Conservation (phyloP, 306 rosid species). For the Astragalus glycyphyllos region DNA sequence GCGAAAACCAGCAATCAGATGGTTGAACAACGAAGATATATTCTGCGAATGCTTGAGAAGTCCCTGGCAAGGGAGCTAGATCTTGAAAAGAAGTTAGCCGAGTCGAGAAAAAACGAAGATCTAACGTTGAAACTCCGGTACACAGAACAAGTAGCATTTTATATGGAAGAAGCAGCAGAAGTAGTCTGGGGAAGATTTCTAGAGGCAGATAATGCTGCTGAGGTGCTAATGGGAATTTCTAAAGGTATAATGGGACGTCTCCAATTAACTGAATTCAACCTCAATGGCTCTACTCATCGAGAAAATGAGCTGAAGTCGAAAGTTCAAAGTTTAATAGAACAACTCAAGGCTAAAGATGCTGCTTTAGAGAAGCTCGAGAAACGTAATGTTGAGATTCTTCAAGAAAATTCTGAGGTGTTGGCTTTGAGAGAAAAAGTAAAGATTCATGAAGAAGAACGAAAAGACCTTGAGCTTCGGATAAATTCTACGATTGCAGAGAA, state of each 20-base stretch:
- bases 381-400: conserved; percentile 45
- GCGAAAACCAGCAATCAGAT: conserved; percentile 60
- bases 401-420: conserved; percentile 57
- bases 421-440: conserved; percentile 67
- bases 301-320: conserved; percentile 69
- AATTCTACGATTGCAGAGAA: conserved; percentile 51
- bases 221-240: conserved; percentile 82
- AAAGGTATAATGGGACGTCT: conserved; percentile 73
- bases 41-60: conserved; percentile 87
- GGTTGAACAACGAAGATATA: conserved; percentile 73
- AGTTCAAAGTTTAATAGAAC: conserved; percentile 52
- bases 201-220: conserved; percentile 90
- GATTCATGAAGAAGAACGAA: conserved; percentile 58
- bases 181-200: conserved; percentile 97
- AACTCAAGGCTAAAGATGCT: conserved; percentile 61
- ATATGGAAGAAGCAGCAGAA: conserved; percentile 87
- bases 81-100: conserved; percentile 80
- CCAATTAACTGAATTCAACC: conserved; percentile 72
- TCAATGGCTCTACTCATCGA: conserved; percentile 57
- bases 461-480: conserved; percentile 53
- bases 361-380: conserved; percentile 58
- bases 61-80: conserved; percentile 88
- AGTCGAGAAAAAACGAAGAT: conserved; percentile 75
- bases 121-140: conserved; percentile 75
- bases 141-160: conserved; percentile 75